Evolutionary conservation across 2,329 filamentous ascomycete genomes (phyloP).

Genomic region (Aurifilum marmelostoma): DNA sequence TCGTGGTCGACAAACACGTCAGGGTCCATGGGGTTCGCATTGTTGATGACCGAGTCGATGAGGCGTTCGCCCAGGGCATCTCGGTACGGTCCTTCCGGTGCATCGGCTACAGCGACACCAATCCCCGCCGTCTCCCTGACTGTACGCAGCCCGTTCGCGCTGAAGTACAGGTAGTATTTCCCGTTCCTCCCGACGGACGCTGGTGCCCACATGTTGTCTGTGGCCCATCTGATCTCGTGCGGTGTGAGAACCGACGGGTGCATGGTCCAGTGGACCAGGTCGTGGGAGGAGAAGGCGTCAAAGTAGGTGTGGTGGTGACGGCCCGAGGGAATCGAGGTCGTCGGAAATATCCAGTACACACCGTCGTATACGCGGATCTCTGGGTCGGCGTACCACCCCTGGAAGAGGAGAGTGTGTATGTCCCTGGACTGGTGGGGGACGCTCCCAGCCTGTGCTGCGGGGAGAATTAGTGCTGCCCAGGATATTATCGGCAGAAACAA

Average conservation of each 20-base stretch:
- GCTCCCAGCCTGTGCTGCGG: background rate
- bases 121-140: slow-evolving; percentile 43
- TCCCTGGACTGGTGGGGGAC: background rate
- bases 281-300: slow-evolving; percentile 53
- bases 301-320: slow-evolving; percentile 50
- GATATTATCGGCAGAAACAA: background rate
- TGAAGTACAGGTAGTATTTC: slow-evolving; percentile 54
- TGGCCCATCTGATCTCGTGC: slow-evolving; percentile 46
- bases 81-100: slow-evolving; percentile 41
- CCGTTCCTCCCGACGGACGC: slow-evolving; percentile 44
- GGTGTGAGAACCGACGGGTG: slow-evolving; percentile 48
- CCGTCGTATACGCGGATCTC: slow-evolving; percentile 50
- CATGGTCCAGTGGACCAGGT: slow-evolving; percentile 53
- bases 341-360: slow-evolving; percentile 53
- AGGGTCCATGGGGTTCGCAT: slow-evolving; percentile 51
- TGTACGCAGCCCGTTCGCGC: slow-evolving; percentile 50
- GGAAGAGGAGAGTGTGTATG: slow-evolving; percentile 1
- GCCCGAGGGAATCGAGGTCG: slow-evolving; percentile 47
- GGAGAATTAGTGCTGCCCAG: background rate
- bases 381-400: slow-evolving; percentile 48
- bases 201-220: slow-evolving; percentile 51
- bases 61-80: slow-evolving; percentile 46
- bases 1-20: slow-evolving; percentile 47
- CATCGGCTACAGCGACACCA: slow-evolving; percentile 43
- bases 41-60: slow-evolving; percentile 46